phyloP scores from a whole-genome alignment of 2,329 filamentous ascomycete genomes.

The Purpureocillium takamizusanense region DNA sequence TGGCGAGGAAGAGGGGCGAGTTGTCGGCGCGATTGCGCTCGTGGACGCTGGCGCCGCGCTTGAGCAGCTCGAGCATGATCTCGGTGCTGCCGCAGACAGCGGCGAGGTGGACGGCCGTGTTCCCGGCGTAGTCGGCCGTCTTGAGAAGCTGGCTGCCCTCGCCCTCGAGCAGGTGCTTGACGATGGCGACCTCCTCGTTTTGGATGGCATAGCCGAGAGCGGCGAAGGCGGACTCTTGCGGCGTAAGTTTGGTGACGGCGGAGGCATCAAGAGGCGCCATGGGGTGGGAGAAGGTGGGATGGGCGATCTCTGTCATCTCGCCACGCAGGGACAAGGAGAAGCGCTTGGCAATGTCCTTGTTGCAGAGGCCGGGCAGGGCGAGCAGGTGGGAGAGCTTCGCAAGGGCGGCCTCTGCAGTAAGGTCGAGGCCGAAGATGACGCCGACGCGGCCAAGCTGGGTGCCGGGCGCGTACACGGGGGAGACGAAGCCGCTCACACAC shows the following conservation, averaged over 20 bases:
- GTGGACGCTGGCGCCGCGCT: conserved; percentile 57
- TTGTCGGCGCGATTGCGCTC: conserved; percentile 55
- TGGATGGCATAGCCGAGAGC: conserved; percentile 74
- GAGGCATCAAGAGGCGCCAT: conserved; percentile 37
- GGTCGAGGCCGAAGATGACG: conserved; percentile 80
- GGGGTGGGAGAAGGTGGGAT: conserved; percentile 70
- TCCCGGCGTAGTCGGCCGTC: conserved; percentile 71
- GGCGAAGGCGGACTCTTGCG: conserved; percentile 58
- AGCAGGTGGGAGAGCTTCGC: conserved; percentile 86
- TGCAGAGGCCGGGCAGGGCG: conserved; percentile 53
- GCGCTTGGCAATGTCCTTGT: conserved; percentile 54
- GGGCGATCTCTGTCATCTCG: conserved; percentile 70
- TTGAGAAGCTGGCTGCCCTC: conserved; percentile 61
- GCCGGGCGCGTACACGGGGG: conserved; percentile 67
- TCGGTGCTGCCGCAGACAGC: conserved; percentile 43
- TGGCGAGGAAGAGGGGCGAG: conserved; percentile 56
- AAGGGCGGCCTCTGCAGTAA: conserved; percentile 84
- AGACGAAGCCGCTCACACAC: conserved; percentile 71
- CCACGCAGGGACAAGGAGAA: conserved; percentile 74
- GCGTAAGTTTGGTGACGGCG: conserved; percentile 32
- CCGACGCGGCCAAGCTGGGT: conserved; percentile 73
- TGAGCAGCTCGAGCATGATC: conserved; percentile 51
- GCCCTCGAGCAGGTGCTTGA: conserved; percentile 57
- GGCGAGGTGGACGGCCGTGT: conserved; percentile 56
- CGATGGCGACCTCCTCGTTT: conserved; percentile 56